Evolutionary conservation across 2,329 filamentous ascomycete genomes (phyloP), one percentile per base, ranked within the genome.

Genomic region (Beauveria pseudobassiana): DNA sequence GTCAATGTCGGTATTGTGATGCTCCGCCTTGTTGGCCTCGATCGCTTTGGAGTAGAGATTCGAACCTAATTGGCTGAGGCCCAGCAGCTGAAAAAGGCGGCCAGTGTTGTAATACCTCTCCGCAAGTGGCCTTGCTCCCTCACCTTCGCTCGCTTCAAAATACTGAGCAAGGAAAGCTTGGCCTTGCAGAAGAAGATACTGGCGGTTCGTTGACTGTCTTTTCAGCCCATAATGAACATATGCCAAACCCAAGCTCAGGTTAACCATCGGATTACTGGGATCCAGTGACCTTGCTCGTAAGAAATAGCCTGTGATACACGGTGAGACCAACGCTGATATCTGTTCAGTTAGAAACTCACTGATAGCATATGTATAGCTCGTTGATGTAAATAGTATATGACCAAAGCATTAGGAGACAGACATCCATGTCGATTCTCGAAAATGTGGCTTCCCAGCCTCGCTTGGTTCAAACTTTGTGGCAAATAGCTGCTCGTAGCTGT

Each of bases 211-310:
- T 0, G 89, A 87, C 73, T 96, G 91, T 2, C 93, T 84, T 73
- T 98, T 97, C 69, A 97, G 82, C 0, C 89, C 88, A 71, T 95
- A 89, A 72, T 97, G 91, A 45, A 97, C 84, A 72, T 96, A 98
- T 34, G 88, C 87, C 14, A 95, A 82, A 0, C 88, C 92, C 26
- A 97, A 87, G 67, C 85, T 89, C 12, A 99, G 82, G 64, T 91
- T 88, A 65, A 97, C 83, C 68, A 90, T 85, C 0, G 88, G 82
- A 69, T 96, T 96, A 8, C 82, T 75, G 0, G 90, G 88, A 65
- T 92, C 87, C 2, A 97, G 76, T 1, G 90, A 84, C 61, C 86
- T 83, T 1, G 89, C 89, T 61, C 90, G 85, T 68, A 93, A 86
- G 70, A 96, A 96, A 77, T 96, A 98, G 67, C 90, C 83, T 85